Conservation (phyloP, 371 early-diverging fungal genomes). For the Actinomucor elegans region DNA sequence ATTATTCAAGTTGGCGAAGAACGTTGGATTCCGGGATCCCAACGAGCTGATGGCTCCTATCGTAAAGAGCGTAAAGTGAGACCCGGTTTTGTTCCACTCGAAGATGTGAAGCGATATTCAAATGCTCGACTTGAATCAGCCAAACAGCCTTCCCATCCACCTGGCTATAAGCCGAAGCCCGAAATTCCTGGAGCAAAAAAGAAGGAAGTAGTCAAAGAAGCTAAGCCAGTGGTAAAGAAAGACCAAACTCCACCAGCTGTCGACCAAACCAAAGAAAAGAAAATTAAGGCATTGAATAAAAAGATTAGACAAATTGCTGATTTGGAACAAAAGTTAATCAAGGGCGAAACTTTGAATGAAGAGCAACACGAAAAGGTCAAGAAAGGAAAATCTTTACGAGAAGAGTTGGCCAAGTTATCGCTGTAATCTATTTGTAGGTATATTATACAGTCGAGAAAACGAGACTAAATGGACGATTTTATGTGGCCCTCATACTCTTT, state of each 20-base stretch:
- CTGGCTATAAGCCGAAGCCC: conserved; percentile 15
- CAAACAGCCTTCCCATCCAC: background rate
- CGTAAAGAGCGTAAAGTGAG: conserved; percentile 71
- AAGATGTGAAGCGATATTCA: conserved; percentile 63
- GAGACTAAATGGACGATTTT: too few species aligned
- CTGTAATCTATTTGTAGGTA: background rate
- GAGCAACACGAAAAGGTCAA: conserved; percentile 31
- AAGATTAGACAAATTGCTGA: conserved; percentile 22
- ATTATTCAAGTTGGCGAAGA: conserved; percentile 42
- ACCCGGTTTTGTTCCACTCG: conserved; percentile 65
- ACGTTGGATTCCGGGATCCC: conserved; percentile 58
- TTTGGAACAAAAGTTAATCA: conserved; percentile 17
- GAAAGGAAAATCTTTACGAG: conserved; percentile 29
- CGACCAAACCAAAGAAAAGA: conserved; percentile 18
- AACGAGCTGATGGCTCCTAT: conserved; percentile 70
- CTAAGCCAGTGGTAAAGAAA: conserved; percentile 14
- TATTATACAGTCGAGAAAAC: too few species aligned
- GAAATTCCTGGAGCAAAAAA: conserved; percentile 23
- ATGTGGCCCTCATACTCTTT: too few species aligned
- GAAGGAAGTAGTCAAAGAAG: conserved; percentile 16
- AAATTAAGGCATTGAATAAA: conserved; percentile 22
- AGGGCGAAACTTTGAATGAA: conserved; percentile 18
- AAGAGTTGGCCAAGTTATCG: conserved; percentile 19
- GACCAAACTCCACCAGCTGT: conserved; percentile 3
- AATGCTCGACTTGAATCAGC: conserved; percentile 33